Conservation (phyloP, 2,329 filamentous ascomycete species). For the Furcasterigmium furcatum region DNA sequence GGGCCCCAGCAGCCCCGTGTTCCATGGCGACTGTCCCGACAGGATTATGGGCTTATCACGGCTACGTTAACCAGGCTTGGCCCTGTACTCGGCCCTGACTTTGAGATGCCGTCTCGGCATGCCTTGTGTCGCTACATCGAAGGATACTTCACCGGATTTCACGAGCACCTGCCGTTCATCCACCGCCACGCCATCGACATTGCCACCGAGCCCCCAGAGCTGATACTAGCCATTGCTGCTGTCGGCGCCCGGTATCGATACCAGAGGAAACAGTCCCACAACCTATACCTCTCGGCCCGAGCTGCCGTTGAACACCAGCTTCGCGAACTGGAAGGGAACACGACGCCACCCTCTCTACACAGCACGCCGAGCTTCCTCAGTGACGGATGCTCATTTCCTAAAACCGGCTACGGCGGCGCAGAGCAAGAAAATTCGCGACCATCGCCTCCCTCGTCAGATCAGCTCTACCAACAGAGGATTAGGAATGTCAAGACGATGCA, state of each 20-base stretch:
- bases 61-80: no score
- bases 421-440: no score
- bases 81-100: conserved; percentile 25
- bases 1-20: no score
- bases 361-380: no score
- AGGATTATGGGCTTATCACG: no score
- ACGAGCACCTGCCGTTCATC: conserved; percentile 48
- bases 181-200: conserved; percentile 44
- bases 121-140: conserved; percentile 44
- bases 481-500: neutral
- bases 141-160: conserved; percentile 46
- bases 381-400: no score
- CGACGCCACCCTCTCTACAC: no score
- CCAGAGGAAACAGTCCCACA: conserved; percentile 45
- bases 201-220: conserved; percentile 38
- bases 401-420: no score
- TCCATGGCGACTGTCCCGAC: no score
- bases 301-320: conserved; percentile 42
- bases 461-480: no score
- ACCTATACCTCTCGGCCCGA: conserved; percentile 42
- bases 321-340: neutral
- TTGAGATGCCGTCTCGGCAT: conserved; percentile 42
- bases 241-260: conserved; percentile 46
- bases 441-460: no score
- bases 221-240: conserved; percentile 47